Percentiles rank a stretch among this genome's conserved stretches.
Evolutionary conservation across 352 stramenopile genomes (phyloP).

Genomic region (Phytopythium vexans): DNA sequence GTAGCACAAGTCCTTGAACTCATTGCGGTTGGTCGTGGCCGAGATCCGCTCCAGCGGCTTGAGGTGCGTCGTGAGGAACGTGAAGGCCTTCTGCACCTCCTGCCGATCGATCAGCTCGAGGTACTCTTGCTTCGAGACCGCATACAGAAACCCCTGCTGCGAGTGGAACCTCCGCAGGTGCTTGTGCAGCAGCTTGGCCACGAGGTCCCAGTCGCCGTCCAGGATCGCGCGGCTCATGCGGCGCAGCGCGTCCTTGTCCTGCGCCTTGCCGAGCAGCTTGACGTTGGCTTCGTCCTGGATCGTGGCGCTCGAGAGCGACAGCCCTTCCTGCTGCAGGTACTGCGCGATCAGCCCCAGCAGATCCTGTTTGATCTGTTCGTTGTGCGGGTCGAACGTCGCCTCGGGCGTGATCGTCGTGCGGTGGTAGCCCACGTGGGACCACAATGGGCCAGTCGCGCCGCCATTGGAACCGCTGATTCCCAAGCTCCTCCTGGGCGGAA

Average conservation of each 20-base stretch:
- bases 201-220: conserved; percentile 84
- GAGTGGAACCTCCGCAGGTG: conserved; percentile 80
- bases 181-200: conserved; percentile 80
- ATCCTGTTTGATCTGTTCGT: conserved; percentile 80
- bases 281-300: conserved; percentile 89
- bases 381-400: conserved; percentile 71
- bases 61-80: conserved; percentile 86
- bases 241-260: conserved; percentile 71
- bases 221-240: conserved; percentile 73
- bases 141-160: conserved; percentile 87
- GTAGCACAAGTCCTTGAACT: conserved; percentile 89
- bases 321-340: conserved; percentile 83
- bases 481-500: conserved; percentile 1
- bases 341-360: conserved; percentile 84
- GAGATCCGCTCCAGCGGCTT: conserved; percentile 86
- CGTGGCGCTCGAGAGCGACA: conserved; percentile 74
- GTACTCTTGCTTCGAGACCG: conserved; percentile 88
- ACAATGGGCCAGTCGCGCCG: conserved; percentile 18
- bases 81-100: conserved; percentile 89
- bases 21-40: conserved; percentile 65
- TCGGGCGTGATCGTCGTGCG: conserved; percentile 77
- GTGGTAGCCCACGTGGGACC: conserved; percentile 81
- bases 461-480: neutral
- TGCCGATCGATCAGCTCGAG: conserved; percentile 86
- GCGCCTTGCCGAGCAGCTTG: conserved; percentile 64